Base-by-base conservation (phyloP, 1,284 basidiomycete genomes). In the Cutaneotrichosporon dermatis region DNA sequence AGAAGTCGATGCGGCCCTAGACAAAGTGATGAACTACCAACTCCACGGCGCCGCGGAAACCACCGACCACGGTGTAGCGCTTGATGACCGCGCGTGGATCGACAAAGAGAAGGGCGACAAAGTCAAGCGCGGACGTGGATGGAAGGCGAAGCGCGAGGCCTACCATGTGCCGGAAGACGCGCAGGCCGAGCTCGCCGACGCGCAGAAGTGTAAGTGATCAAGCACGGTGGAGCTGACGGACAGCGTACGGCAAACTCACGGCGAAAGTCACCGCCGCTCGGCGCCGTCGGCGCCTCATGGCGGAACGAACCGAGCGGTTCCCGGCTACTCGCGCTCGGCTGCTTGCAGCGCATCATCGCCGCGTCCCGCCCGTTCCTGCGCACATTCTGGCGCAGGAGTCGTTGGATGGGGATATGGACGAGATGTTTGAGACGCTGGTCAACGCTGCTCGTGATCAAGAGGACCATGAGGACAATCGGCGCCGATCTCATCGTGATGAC, bases 81-180 rank as follows among this genome's bases (percentile, higher is more conserved):
- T 59, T 13, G 44, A 55, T 36, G 39, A n/a, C 15, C 10, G n/a
- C 10, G 16, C 41, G 9, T 54, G 52, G 52, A 11, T 51, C 48
- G 41, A 54, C 7, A 11, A 8, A 40, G 25, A 25, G 25, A 25
- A 25, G 25, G 25, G 25, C 25, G 25, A 13, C n/a, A 45, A 25
- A 36, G 36, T 44, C 15, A 34, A 9, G 4, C 42, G 50, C 16
- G 42, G 35, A 2, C 34, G 36, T 13, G 15, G 25, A 1, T 34
- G 43, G 16, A 13, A 11, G 2, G 16, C 16, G 16, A 34, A 16
- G 37, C 44, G 42, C 16, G 37, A 34, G 10, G 0, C 13, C 15
- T 8, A n/a, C 25, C 36, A 16, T 2, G 45, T 48, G 3, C 45
- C 39, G 2, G 13, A 33, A 3, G 6, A 35, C 25, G 8, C 6